These are phyloP conservation scores for Groenewaldozyma sp. DNA, from an alignment of 1,139 yeast species.

Conservation along the genomic window DNA sequence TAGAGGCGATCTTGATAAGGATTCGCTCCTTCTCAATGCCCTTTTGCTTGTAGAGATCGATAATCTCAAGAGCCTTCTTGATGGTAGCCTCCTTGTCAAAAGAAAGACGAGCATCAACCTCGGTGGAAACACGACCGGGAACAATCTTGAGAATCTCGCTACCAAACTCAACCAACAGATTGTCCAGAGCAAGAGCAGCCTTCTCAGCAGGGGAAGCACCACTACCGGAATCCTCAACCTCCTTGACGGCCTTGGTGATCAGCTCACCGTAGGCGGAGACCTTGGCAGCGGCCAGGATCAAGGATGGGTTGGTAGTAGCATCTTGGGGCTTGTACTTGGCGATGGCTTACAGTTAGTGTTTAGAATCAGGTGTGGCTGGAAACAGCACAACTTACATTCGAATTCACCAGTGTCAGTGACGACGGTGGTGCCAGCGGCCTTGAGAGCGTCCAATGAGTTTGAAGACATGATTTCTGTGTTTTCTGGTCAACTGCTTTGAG, in stretches of 20 bases:
- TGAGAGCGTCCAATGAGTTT: conserved; percentile 84
- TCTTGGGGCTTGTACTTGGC: conserved; percentile 98
- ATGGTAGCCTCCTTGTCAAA: conserved; percentile 91
- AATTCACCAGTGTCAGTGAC: conserved; percentile 99
- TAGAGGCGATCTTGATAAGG: conserved; percentile 92
- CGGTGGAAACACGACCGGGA: conserved; percentile 99
- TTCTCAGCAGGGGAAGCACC: conserved; percentile 53
- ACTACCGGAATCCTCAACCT: conserved; percentile 51
- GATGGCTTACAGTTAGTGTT: conserved; percentile 38
- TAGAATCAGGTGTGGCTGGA: neutral
- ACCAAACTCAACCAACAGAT: conserved; percentile 93
- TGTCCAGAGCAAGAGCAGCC: conserved; percentile 75
- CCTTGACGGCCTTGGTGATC: conserved; percentile 83
- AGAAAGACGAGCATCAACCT: conserved; percentile 96
- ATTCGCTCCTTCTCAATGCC: conserved; percentile 86
- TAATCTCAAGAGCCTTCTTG: conserved; percentile 83
- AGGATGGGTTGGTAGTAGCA: conserved; percentile 98
- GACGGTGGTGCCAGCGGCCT: conserved; percentile 90
- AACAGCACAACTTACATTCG: conserved; percentile 50
- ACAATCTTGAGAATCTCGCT: conserved; percentile 85
- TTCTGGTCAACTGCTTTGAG: too few species aligned
- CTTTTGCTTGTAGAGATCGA: conserved; percentile 68
- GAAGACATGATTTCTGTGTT: conserved; percentile 43
- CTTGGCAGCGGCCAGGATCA: conserved; percentile 92
- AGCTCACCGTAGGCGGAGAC: conserved; percentile 82